Base-by-base conservation (phyloP, 2,329 filamentous ascomycete genomes). In the Colletotrichum siamense region DNA sequence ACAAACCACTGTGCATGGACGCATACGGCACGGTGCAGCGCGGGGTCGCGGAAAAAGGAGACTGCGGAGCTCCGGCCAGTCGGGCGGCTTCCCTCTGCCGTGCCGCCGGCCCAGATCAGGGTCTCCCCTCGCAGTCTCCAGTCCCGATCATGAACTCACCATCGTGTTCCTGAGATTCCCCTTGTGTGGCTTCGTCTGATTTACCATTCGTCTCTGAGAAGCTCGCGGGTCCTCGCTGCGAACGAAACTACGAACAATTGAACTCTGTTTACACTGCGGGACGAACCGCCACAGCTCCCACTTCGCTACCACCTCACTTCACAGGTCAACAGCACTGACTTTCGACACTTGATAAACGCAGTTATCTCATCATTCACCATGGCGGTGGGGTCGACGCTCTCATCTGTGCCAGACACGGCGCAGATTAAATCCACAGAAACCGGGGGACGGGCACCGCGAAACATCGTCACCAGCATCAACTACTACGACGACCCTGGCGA, bases 401-500 rank as follows among this genome's bases (percentile, higher is more conserved):
- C 68, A 15, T 36, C 59, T 52, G 9, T 26, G 34, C 26, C 59
- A 52, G 65, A 30, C 64, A 44, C n/a, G 57, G 57, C 64, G 22
- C 52, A 61, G 15, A 5, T 39, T 28, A 63, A 66, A 49, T 10
- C 30, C 39, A 49, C 63, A 68, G 69, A 73, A 22, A 24, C 12
- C 16, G 63, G 59, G 24, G 32, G 36, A 24, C 22, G 34, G 18
- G 68, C 24, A 22, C 65, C 44, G 26, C 77, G 72, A 30, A 59
- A 76, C 34, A 71, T 79, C 36, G 69, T 66, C 44, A 75, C 77
- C 26, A 72, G 49, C 64, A 71, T 79, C 57, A 78, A 78, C 77
- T 79, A 79, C 66, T 79, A 78, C n/a, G 67, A 77, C 26, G 78
- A 79, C 34, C 77, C 78, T 26, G 78, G 77, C 8, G 78, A 79